Evolutionary conservation across 352 stramenopile species (phyloP).

Genomic region (Albugo candida): DNA sequence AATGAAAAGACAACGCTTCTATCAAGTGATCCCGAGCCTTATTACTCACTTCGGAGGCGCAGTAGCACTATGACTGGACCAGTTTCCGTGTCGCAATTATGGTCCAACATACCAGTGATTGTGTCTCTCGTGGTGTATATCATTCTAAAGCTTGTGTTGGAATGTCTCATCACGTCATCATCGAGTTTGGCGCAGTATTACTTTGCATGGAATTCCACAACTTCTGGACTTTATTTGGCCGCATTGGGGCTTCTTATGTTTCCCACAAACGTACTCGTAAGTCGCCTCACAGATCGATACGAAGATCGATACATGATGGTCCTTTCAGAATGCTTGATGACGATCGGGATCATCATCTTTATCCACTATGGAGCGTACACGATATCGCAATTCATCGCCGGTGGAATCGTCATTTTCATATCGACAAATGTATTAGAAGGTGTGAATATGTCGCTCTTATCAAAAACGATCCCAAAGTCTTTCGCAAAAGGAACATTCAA

Average conservation of each 20-base stretch:
- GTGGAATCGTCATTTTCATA: slow-evolving; percentile 82
- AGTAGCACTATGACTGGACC: slow-evolving; percentile 7
- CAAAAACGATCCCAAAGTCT: slow-evolving; percentile 85
- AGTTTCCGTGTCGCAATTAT: slow-evolving; percentile 30
- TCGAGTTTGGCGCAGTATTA: slow-evolving; percentile 79
- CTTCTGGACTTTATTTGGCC: slow-evolving; percentile 75
- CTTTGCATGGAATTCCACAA: slow-evolving; percentile 76
- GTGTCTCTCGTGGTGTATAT: slow-evolving; percentile 76
- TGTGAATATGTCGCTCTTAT: slow-evolving; percentile 85
- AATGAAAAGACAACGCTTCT: background rate
- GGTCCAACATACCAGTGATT: slow-evolving; percentile 56
- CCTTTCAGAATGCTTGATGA: slow-evolving; percentile 67
- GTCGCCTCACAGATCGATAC: slow-evolving; percentile 74
- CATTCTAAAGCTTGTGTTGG: slow-evolving; percentile 82
- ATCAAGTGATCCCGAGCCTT: background rate
- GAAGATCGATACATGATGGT: slow-evolving; percentile 86
- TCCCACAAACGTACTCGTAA: slow-evolving; percentile 80
- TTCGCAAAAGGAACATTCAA: slow-evolving; percentile 90
- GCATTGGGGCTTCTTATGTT: slow-evolving; percentile 83
- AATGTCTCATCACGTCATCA: slow-evolving; percentile 72
- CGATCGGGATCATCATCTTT: slow-evolving; percentile 75
- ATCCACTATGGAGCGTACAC: slow-evolving; percentile 76
- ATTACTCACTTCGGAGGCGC: slow-evolving; percentile 21
- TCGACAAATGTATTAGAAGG: slow-evolving; percentile 86
- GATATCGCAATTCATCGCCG: slow-evolving; percentile 68